Conservation (phyloP, 495 filamentous ascomycete species). For the Penicillium simplicissimum region DNA sequence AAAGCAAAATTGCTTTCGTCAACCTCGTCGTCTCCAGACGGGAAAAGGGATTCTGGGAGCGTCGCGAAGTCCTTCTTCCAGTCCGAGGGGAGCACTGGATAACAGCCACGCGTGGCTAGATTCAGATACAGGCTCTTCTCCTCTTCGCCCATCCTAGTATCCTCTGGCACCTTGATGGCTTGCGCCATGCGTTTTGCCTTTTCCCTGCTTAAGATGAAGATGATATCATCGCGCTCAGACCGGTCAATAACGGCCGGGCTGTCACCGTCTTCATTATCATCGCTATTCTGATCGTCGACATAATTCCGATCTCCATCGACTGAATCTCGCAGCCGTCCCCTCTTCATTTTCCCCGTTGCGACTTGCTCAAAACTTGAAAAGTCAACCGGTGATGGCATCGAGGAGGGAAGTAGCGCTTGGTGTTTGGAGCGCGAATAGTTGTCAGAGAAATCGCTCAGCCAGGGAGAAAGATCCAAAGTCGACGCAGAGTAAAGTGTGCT, state of each 20-base stretch:
- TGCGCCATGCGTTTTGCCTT: slow-evolving; percentile 32
- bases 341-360: not conserved
- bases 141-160: slow-evolving; percentile 45
- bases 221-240: slow-evolving; percentile 13
- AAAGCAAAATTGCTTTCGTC: slow-evolving; percentile 48
- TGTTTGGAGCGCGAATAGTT: not conserved
- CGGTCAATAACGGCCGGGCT: not conserved
- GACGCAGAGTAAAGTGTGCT: not conserved
- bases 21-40: slow-evolving; percentile 11
- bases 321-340: not conserved
- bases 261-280: slow-evolving; percentile 6
- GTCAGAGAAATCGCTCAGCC: not conserved
- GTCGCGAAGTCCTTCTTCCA: slow-evolving; percentile 64
- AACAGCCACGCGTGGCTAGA: slow-evolving; percentile 58
- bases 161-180: slow-evolving; percentile 27
- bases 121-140: slow-evolving; percentile 57
- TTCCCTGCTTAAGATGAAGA: slow-evolving; percentile 33
- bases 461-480: not conserved
- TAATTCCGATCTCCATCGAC: slow-evolving; percentile 1
- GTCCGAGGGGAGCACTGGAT: slow-evolving; percentile 54
- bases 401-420: not conserved
- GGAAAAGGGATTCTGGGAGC: slow-evolving; percentile 60
- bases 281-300: slow-evolving; percentile 10
- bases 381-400: not conserved
- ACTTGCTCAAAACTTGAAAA: not conserved